Conservation (phyloP, 495 filamentous ascomycete species). For the Tetracladium marchalianum region DNA sequence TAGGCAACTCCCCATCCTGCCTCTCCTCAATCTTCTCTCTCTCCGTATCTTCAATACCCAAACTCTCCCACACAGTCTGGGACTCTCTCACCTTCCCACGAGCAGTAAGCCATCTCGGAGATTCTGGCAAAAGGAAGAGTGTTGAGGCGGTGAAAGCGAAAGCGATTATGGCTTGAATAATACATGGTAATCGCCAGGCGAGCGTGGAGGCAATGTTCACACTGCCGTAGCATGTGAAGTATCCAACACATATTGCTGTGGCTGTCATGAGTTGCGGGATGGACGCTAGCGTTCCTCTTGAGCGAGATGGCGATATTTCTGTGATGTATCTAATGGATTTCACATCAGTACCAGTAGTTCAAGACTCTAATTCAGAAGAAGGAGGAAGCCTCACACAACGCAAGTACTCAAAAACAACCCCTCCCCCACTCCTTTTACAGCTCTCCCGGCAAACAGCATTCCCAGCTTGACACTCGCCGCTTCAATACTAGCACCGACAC, state of each 20-base stretch:
- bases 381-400: conserved; percentile 27
- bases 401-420: conserved; percentile 48
- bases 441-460: conserved; percentile 45
- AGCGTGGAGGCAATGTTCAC: conserved; percentile 37
- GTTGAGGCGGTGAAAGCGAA: conserved; percentile 28
- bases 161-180: conserved; percentile 33
- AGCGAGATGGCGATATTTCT: conserved; percentile 47
- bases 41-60: conserved; percentile 40
- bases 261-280: conserved; percentile 46
- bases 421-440: conserved; percentile 48
- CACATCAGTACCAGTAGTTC: background rate
- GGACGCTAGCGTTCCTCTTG: conserved; percentile 42
- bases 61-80: conserved; percentile 26
- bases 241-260: conserved; percentile 42
- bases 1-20: conserved; percentile 6
- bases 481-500: conserved; percentile 43
- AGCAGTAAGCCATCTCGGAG: conserved; percentile 32
- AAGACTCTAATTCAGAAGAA: background rate
- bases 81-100: conserved; percentile 27
- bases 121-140: conserved; percentile 28
- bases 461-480: conserved; percentile 31
- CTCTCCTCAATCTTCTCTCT: conserved; percentile 32
- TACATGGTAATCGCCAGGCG: conserved; percentile 48
- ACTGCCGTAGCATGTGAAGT: conserved; percentile 54
- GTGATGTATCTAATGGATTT: conserved; percentile 38